Conservation (phyloP, 495 filamentous ascomycete genomes). For the Penicillium alfredii region DNA sequence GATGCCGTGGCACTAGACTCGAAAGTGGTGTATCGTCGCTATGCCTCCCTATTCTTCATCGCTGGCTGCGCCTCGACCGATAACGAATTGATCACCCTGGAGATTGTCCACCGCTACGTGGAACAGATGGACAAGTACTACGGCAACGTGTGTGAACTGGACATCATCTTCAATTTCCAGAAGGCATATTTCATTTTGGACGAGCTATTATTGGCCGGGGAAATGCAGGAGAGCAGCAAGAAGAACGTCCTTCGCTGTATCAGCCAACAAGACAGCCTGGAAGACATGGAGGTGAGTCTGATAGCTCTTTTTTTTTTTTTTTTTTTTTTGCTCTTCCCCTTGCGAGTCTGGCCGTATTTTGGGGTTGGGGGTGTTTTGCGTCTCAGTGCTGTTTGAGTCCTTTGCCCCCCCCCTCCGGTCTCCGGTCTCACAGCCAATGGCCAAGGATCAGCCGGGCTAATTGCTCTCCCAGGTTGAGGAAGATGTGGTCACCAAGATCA, state of each 20-base stretch:
- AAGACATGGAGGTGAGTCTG: slow-evolving; percentile 92
- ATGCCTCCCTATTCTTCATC: slow-evolving; percentile 98
- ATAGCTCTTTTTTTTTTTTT: slow-evolving; percentile 3
- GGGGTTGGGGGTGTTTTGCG: no score
- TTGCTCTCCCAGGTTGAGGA: slow-evolving; percentile 79
- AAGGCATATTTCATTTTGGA: slow-evolving; percentile 99
- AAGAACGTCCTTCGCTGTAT: slow-evolving; percentile 97
- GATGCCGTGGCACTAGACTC: slow-evolving; percentile 66
- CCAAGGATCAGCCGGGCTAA: slow-evolving; percentile 42
- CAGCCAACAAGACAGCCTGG: slow-evolving; percentile 85
- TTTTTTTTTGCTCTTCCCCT: background rate
- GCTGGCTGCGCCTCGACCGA: slow-evolving; percentile 90
- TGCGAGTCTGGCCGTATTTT: no score
- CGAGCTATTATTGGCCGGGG: slow-evolving; percentile 89
- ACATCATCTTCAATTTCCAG: slow-evolving; percentile 99
- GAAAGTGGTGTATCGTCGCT: slow-evolving; percentile 97
- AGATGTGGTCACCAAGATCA: slow-evolving; percentile 88
- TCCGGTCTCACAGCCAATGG: slow-evolving; percentile 4
- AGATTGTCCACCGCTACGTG: slow-evolving; percentile 97
- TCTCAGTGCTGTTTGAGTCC: no score
- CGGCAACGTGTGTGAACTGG: slow-evolving; percentile 98
- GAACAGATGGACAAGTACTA: slow-evolving; percentile 99
- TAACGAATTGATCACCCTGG: slow-evolving; percentile 96
- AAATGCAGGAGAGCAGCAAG: slow-evolving; percentile 98
- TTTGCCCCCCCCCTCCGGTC: slow-evolving; percentile 1